Conservation (phyloP, 139 green algal genomes). For the Chlorella sorokiniana region DNA sequence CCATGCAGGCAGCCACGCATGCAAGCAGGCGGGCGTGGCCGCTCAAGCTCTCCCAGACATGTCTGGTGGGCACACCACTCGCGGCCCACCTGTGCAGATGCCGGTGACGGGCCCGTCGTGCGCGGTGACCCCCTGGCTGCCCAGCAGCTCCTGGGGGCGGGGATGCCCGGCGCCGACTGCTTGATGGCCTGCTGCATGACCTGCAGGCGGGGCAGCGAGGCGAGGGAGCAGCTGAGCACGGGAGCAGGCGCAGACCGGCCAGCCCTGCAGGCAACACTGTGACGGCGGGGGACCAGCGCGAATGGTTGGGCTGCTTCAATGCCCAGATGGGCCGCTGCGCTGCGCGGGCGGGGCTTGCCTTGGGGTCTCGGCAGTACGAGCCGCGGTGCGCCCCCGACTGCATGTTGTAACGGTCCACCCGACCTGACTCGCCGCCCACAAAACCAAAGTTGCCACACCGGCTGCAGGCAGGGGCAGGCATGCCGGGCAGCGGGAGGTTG, state of each 20-base stretch:
- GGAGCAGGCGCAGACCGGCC: not conserved
- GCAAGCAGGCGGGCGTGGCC: not conserved
- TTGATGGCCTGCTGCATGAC: constrained; percentile 1
- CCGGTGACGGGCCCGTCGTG: constrained; percentile 77
- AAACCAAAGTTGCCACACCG: constrained; percentile 97
- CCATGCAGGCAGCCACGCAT: not conserved
- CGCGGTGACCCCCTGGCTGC: constrained; percentile 39
- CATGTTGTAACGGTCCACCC: constrained; percentile 96
- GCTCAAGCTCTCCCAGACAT: not conserved
- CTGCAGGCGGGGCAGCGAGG: not conserved
- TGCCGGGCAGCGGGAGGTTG: not conserved
- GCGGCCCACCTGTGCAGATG: constrained; percentile 33
- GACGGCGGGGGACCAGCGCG: not conserved
- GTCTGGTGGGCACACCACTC: no score
- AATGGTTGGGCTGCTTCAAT: no score
- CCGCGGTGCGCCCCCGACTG: constrained; percentile 88
- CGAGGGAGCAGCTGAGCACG: not conserved
- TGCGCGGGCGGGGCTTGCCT: not conserved
- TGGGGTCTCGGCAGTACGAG: constrained; percentile 44
- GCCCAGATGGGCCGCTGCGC: no score
- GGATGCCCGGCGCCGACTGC: not conserved
- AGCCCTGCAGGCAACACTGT: no score
- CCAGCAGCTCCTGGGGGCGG: constrained; percentile 11
- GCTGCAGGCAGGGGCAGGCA: constrained; percentile 48
- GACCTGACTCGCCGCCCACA: constrained; percentile 78